These are phyloP conservation scores for Paulownia fortunei DNA, from an alignment of 257 asterid species.

Conservation along the genomic window DNA sequence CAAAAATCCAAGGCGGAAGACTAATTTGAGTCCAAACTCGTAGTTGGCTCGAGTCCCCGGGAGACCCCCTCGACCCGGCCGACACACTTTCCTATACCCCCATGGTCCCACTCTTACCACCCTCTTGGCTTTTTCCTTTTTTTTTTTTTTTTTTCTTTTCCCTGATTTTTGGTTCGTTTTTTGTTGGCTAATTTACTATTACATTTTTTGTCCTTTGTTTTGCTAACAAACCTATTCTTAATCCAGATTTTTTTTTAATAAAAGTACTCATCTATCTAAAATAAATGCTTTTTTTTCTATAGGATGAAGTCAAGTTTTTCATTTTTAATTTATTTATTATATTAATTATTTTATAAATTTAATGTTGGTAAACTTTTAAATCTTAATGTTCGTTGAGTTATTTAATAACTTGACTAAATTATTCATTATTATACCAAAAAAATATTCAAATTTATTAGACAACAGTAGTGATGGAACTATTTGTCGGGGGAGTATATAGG, in stretches of 20 bases:
- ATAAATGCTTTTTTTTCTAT: too few relatives aligned
- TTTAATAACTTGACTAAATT: neutral
- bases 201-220: neutral
- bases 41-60: slow-evolving; percentile 37
- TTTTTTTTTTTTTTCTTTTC: neutral
- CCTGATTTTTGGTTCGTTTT: neutral
- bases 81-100: slow-evolving; percentile 39
- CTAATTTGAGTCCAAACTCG: slow-evolving; percentile 10
- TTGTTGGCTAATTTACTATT: neutral
- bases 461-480: too few relatives aligned
- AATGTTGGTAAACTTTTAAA: too few relatives aligned
- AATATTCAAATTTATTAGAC: too few relatives aligned
- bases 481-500: neutral
- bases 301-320: too few relatives aligned
- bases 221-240: too few relatives aligned
- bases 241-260: neutral
- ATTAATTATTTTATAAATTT: too few relatives aligned
- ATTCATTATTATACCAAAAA: neutral
- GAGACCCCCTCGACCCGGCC: slow-evolving; percentile 46
- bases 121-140: slow-evolving; percentile 11
- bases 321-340: too few relatives aligned
- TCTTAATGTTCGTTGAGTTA: too few relatives aligned
- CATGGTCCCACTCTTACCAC: slow-evolving; percentile 3
- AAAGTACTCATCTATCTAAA: too few relatives aligned
- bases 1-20: neutral